Conservation (phyloP, 23 red algal genomes). For the Agarophyton chilense region DNA sequence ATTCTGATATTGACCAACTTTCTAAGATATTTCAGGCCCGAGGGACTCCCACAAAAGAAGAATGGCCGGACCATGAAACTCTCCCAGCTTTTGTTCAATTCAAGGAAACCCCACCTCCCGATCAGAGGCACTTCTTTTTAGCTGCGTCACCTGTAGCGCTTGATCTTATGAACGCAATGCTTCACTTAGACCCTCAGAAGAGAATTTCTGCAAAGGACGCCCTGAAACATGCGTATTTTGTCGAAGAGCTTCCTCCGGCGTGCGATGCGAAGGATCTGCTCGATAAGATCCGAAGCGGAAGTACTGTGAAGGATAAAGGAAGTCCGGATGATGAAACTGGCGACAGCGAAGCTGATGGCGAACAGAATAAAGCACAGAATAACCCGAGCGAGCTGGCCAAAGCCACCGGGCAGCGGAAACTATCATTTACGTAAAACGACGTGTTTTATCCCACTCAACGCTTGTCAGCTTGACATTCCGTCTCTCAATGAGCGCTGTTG, state of each 20-base stretch:
- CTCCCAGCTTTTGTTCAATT: slow-evolving; percentile 94
- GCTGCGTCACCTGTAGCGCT: slow-evolving; percentile 66
- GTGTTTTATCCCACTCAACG: background rate
- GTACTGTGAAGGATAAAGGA: slow-evolving; percentile 57
- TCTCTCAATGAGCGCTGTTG: background rate
- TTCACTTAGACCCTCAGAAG: slow-evolving; percentile 75
- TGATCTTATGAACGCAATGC: slow-evolving; percentile 82
- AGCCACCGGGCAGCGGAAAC: slow-evolving; percentile 15
- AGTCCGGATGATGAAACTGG: slow-evolving; percentile 1
- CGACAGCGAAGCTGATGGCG: slow-evolving; percentile 12
- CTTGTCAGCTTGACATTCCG: background rate
- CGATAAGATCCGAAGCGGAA: slow-evolving; percentile 61
- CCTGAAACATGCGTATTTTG: slow-evolving; percentile 83
- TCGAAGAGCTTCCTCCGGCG: slow-evolving; percentile 34
- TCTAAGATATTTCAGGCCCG: slow-evolving; percentile 88
- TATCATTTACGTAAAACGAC: slow-evolving; percentile 19
- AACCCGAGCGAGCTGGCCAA: slow-evolving; percentile 1
- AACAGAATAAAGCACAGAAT: background rate
- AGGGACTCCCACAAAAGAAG: slow-evolving; percentile 80
- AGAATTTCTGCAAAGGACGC: slow-evolving; percentile 76
- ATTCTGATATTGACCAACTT: slow-evolving; percentile 96
- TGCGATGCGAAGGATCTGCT: slow-evolving; percentile 56
- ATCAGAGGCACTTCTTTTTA: slow-evolving; percentile 71
- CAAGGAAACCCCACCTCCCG: slow-evolving; percentile 61
- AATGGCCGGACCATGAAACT: slow-evolving; percentile 77